Evolutionary conservation across 192 early-diverging fungal genomes (phyloP), one percentile per base, ranked within the genome.

Genomic region (Coemansia sp.): DNA sequence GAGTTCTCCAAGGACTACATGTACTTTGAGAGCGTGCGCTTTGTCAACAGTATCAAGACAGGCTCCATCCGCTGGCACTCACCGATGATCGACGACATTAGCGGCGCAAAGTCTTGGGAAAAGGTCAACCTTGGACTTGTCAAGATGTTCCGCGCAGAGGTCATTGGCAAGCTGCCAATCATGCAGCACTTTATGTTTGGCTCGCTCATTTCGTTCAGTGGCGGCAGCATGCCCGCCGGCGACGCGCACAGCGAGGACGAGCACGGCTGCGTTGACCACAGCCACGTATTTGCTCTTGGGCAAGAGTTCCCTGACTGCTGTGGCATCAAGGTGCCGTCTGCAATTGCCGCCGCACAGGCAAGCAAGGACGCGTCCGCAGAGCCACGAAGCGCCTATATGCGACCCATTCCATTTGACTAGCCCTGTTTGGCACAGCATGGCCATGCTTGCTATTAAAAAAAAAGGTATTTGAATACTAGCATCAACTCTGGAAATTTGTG

Each of bases 101-200:
- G 93, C 61, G 92, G 87, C 24, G 96, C 95, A 31, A 91, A 90
- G 61, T 88, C 83, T 18, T 98, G 96, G 96, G 80, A 85, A 36
- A 99, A 99, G 84, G 92, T 98, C 27, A 93, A 96, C 64, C 67
- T 86, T 16, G 97, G 96, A 12, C 90, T 98, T 90, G 71, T 92
- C 51, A 99, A 97, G 76, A 97, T 98, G 95, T 98, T 94, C 88
- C 76, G 87, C 20, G 95, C 91, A 0, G 96, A 99, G 65, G 97
- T 94, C 2, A 76, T 95, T 18, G 90, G 89, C 36, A 99, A 99
- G 77, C 88, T 97, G 42, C 97, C 97, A 3, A 95, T 99, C 22
- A 95, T 98, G 82, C 97, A 99, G 83, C 97, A 99, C 70, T 93
- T 96, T 77, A 82, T 92, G 63, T 99, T 99, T 88, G 97, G 96